Percentiles rank a stretch among this genome's conserved stretches.
phyloP scores from a whole-genome alignment of 495 filamentous ascomycete species.

The Penicilliopsis zonata region DNA sequence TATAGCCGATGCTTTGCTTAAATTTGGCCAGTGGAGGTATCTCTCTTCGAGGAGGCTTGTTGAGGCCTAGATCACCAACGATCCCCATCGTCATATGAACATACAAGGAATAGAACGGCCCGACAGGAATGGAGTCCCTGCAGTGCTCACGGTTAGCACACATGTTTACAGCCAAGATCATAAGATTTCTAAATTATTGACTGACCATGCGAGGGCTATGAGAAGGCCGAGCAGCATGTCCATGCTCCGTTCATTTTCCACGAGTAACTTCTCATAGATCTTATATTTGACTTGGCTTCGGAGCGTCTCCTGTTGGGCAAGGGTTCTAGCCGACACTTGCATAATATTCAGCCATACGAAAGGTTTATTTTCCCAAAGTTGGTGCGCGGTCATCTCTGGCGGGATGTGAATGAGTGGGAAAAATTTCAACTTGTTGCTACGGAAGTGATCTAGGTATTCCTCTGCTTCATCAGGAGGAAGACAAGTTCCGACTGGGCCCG shows the following conservation, averaged over 20 bases:
- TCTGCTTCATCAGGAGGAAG: conserved; percentile 19
- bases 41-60: no score
- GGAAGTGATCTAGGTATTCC: conserved; percentile 12
- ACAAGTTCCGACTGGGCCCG: conserved; percentile 8
- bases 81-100: no score
- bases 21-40: no score
- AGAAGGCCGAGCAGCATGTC: conserved; percentile 46
- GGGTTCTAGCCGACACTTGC: conserved; percentile 14
- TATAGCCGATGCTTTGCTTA: no score
- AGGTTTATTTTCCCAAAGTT: conserved; percentile 26
- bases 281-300: conserved; percentile 25
- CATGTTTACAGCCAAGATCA: no score
- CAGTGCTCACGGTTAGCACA: no score
- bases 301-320: conserved; percentile 20
- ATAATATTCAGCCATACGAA: conserved; percentile 39
- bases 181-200: no score
- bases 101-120: no score
- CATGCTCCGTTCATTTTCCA: conserved; percentile 36
- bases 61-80: no score
- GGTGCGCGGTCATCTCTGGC: conserved; percentile 18
- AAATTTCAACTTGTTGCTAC: conserved; percentile 2
- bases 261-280: conserved; percentile 33
- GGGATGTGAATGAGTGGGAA: conserved; percentile 29
- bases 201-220: conserved; percentile 31
- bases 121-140: no score